Evolutionary conservation across 2,329 filamentous ascomycete genomes (phyloP).

Genomic region (Sporothrix sp.): DNA sequence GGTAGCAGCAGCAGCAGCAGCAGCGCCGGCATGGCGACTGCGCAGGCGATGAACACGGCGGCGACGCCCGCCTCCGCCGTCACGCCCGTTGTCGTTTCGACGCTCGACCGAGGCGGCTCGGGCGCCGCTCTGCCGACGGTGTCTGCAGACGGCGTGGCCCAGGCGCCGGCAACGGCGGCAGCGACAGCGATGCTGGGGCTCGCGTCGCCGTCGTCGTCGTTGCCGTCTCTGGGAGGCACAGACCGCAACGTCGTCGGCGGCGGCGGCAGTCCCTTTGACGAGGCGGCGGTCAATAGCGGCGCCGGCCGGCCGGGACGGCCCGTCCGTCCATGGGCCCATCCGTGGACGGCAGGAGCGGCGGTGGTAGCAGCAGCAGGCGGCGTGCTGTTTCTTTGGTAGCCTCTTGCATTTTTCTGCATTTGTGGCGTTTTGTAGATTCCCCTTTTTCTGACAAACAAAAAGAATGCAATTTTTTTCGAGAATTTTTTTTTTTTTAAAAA

Average conservation of each 20-base stretch:
- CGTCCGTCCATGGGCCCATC: not conserved
- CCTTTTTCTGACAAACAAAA: not conserved
- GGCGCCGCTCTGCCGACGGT: not conserved
- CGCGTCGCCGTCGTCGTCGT: not conserved
- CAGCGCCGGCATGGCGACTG: not conserved
- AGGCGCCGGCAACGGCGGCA: conserved; percentile 1
- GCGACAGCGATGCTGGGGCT: not conserved
- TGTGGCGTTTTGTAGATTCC: not conserved
- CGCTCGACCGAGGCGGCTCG: not conserved
- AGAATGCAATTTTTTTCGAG: not conserved
- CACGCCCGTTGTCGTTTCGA: not conserved
- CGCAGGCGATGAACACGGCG: not conserved
- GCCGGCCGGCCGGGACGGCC: not conserved
- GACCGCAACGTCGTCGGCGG: not conserved
- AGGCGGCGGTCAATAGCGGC: not conserved
- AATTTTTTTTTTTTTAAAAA: not conserved
- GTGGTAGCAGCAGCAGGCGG: not conserved
- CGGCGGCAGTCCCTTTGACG: conserved; percentile 23
- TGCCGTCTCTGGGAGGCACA: not conserved
- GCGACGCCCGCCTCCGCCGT: not conserved
- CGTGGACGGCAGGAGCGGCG: not conserved
- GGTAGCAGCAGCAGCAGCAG: not conserved
- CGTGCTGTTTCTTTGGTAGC: not conserved
- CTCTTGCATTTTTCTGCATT: not conserved
- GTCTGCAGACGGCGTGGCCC: not conserved